A percentile compares a stretch with the other conserved stretches of the same genome.
phyloP scores from a whole-genome alignment of 2,329 filamentous ascomycete genomes.

The Fusarium sublunatum region DNA sequence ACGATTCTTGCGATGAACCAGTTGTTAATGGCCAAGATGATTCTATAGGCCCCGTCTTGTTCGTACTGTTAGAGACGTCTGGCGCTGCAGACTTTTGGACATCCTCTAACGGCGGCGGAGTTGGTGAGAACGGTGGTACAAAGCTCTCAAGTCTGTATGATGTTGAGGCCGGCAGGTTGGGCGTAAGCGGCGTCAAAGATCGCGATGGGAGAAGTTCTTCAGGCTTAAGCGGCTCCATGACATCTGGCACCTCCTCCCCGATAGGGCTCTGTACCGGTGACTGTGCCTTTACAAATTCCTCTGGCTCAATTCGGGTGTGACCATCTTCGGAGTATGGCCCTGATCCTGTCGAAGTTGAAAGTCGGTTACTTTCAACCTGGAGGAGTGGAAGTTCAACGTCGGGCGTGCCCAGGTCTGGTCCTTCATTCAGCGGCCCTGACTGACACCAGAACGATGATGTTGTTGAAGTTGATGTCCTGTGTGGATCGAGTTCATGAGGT shows the following conservation, averaged over 20 bases:
- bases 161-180: conserved; percentile 14
- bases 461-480: conserved; percentile 17
- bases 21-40: conserved; percentile 27
- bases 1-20: conserved; percentile 21
- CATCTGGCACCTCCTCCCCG: conserved; percentile 16
- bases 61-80: background rate
- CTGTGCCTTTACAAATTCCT: conserved; percentile 22
- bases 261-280: conserved; percentile 11
- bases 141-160: conserved; percentile 17
- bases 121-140: conserved; percentile 21
- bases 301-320: conserved; percentile 8
- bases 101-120: background rate
- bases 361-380: conserved; percentile 14
- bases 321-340: conserved; percentile 22
- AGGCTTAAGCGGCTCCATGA: conserved; percentile 14
- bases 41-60: conserved; percentile 3
- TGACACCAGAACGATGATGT: conserved; percentile 18
- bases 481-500: conserved; percentile 18
- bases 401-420: conserved; percentile 13
- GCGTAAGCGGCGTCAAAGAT: conserved; percentile 23
- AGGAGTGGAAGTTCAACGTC: conserved; percentile 22
- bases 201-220: conserved; percentile 17
- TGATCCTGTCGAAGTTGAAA: conserved; percentile 33
- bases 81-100: background rate
- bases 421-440: background rate